Percentiles rank a stretch among this genome's conserved stretches.
These are phyloP conservation scores for Xylariaceae sp. DNA, from an alignment of 2,329 filamentous ascomycete genomes.

Conservation along the genomic window DNA sequence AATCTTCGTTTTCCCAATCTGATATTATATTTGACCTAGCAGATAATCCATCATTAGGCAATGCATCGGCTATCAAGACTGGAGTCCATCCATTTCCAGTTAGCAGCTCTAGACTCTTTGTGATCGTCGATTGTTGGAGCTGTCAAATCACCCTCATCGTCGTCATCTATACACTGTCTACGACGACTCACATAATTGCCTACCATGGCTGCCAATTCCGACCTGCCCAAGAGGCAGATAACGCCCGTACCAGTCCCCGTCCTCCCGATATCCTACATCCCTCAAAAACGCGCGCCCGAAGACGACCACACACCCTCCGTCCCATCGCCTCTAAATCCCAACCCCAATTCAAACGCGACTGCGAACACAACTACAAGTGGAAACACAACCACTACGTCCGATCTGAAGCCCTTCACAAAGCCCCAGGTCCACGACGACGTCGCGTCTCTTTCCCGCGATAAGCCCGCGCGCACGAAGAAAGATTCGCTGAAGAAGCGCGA, in stretches of 20 bases:
- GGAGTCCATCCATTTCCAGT: conserved; percentile 4
- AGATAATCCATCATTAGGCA: background rate
- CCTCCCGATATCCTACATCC: conserved; percentile 44
- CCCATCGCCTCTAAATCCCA: conserved; percentile 69
- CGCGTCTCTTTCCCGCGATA: conserved; percentile 42
- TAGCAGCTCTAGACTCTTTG: background rate
- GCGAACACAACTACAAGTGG: conserved; percentile 39
- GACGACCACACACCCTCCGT: conserved; percentile 66
- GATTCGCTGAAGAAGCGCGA: conserved; percentile 65
- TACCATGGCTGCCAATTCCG: conserved; percentile 30
- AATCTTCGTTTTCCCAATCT: background rate
- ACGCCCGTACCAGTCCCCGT: conserved; percentile 28
- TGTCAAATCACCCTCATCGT: background rate
- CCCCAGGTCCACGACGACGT: conserved; percentile 36
- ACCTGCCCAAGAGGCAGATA: conserved; percentile 29
- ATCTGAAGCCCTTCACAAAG: conserved; percentile 30
- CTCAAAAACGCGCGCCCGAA: conserved; percentile 61
- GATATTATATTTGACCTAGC: background rate
- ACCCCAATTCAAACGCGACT: conserved; percentile 48
- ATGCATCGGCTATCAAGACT: background rate
- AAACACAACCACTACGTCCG: conserved; percentile 12
- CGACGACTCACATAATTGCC: background rate
- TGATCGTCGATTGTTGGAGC: background rate
- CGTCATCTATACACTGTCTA: background rate
- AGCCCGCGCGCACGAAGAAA: conserved; percentile 53